Conservation (phyloP, 169 alveolate genomes). For the Eimeria acervulina region DNA sequence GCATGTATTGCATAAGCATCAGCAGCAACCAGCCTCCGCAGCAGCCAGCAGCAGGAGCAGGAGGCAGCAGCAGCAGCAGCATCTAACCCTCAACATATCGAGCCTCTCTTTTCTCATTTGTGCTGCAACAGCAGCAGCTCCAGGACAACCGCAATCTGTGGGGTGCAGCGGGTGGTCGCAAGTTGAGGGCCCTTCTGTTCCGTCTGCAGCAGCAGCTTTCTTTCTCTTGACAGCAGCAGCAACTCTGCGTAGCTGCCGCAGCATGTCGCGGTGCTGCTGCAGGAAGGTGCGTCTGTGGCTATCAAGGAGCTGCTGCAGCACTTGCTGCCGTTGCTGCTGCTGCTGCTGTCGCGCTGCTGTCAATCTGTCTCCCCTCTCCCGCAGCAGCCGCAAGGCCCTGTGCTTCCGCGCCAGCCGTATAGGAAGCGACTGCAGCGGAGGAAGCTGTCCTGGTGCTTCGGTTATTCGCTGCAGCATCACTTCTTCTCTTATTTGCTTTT, state of each 20-base stretch:
- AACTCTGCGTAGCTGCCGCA: slow-evolving; percentile 64
- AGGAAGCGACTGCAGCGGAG: slow-evolving; percentile 81
- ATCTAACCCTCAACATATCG: slow-evolving; percentile 74
- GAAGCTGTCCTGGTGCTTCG: slow-evolving; percentile 76
- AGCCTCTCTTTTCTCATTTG: slow-evolving; percentile 72
- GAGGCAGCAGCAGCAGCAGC: background rate
- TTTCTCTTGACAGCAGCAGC: slow-evolving; percentile 78
- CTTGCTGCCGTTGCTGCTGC: slow-evolving; percentile 76
- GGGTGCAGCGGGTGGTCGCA: slow-evolving; percentile 83
- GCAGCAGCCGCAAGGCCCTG: slow-evolving; percentile 67
- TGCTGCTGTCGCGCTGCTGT: slow-evolving; percentile 65
- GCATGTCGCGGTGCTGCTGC: slow-evolving; percentile 53
- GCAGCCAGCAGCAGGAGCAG: background rate
- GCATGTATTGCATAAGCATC: background rate
- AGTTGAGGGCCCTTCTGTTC: background rate
- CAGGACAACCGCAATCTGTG: slow-evolving; percentile 80
- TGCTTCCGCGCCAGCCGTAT: slow-evolving; percentile 79
- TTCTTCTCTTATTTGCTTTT: slow-evolving; percentile 68
- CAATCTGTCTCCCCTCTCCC: slow-evolving; percentile 79
- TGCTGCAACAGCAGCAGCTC: slow-evolving; percentile 76
- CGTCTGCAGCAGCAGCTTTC: slow-evolving; percentile 47
- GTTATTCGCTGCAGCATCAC: slow-evolving; percentile 72
- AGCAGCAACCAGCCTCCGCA: background rate
- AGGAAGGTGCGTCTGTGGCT: slow-evolving; percentile 54
- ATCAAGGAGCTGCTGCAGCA: slow-evolving; percentile 66